These are phyloP conservation scores for Hevea brasiliensis DNA, from an alignment of 345 rosid species.

Conservation along the genomic window DNA sequence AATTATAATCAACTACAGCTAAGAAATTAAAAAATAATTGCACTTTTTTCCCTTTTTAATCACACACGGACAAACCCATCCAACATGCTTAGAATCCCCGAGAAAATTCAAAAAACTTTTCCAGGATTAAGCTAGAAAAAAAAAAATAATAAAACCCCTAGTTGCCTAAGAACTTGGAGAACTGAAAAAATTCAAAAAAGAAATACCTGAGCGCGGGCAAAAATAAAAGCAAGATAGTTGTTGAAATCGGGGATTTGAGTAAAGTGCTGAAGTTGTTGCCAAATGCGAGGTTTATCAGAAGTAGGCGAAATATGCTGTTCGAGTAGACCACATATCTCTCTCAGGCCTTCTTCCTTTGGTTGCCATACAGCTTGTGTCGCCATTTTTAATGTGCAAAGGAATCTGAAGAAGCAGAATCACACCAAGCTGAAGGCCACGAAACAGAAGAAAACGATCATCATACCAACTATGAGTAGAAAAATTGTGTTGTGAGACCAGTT, in stretches of 20 bases:
- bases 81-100: no score
- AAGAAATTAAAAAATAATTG: neutral
- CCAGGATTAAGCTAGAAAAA: neutral
- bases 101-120: neutral
- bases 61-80: no score
- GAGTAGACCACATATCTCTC: slow-evolving; percentile 74
- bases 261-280: slow-evolving; percentile 88
- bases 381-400: slow-evolving; percentile 5
- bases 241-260: slow-evolving; percentile 92
- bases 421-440: neutral
- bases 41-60: no score
- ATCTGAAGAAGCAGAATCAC: neutral
- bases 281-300: slow-evolving; percentile 84
- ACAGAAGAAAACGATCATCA: neutral
- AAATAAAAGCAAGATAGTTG: slow-evolving; percentile 88
- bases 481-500: neutral
- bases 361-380: slow-evolving; percentile 58
- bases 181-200: slow-evolving; percentile 1
- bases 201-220: slow-evolving; percentile 76
- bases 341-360: slow-evolving; percentile 77
- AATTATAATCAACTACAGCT: neutral
- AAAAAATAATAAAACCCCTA: neutral
- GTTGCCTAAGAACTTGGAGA: neutral
- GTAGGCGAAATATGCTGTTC: slow-evolving; percentile 89
- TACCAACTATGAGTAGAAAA: neutral